Conservation (phyloP, 805 yeast species). For the Clavispora santaluciae region DNA sequence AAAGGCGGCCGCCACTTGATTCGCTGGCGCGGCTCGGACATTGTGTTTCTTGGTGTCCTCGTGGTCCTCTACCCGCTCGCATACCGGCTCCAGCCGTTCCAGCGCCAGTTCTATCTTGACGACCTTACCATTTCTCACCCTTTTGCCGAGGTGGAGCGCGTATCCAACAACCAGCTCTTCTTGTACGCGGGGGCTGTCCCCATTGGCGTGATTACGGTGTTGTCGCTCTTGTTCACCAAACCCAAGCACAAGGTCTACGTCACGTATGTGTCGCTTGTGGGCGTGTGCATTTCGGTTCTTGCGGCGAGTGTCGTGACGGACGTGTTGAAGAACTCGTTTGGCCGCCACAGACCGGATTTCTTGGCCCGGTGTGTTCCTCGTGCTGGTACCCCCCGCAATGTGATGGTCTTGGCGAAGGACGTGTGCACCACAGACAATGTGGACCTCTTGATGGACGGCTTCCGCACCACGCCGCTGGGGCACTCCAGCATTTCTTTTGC, state of each 20-base stretch:
- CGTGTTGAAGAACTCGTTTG: conserved; percentile 75
- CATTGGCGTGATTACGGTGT: conserved; percentile 28
- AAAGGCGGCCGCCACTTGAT: conserved; percentile 9
- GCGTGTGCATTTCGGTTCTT: conserved; percentile 56
- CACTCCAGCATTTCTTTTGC: conserved; percentile 71
- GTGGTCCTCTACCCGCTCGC: conserved; percentile 19
- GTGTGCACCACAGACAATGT: conserved; percentile 55
- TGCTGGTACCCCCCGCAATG: conserved; percentile 48
- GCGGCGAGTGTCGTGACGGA: conserved; percentile 65
- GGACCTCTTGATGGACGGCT: conserved; percentile 56
- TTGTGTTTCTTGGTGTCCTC: conserved; percentile 18
- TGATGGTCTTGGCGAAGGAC: conserved; percentile 55
- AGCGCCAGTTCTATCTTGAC: conserved; percentile 70
- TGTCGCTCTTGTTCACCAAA: conserved; percentile 40
- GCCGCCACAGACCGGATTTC: conserved; percentile 90
- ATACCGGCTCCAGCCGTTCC: conserved; percentile 49
- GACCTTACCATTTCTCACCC: conserved; percentile 82
- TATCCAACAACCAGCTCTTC: conserved; percentile 51
- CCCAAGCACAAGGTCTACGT: conserved; percentile 54
- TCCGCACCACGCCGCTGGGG: conserved; percentile 79
- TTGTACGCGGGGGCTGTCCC: conserved; percentile 55
- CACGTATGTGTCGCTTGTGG: conserved; percentile 60
- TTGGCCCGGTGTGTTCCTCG: conserved; percentile 77
- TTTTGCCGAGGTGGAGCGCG: conserved; percentile 68
- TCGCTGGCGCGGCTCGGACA: conserved; percentile 17